A percentile compares a stretch with the other conserved stretches of the same genome.
These are phyloP conservation scores for Ceratobasidium sp. DNA, from an alignment of 1,284 basidiomycete genomes.

Conservation along the genomic window DNA sequence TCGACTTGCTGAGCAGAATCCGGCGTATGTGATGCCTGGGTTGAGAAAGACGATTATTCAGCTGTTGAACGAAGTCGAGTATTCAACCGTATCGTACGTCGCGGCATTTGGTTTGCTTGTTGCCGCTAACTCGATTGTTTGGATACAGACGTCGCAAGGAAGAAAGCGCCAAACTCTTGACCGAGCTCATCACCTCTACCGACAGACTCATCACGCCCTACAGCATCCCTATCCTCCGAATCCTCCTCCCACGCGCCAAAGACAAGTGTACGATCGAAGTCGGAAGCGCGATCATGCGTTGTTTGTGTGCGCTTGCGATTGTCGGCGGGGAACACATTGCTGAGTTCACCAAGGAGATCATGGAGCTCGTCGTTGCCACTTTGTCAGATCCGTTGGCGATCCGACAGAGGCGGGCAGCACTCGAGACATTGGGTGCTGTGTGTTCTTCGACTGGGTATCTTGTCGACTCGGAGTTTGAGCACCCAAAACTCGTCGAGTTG, in stretches of 20 bases:
- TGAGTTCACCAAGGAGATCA: conserved; percentile 18
- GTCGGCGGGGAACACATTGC: conserved; percentile 27
- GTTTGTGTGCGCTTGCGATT: conserved; percentile 15
- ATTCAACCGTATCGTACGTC: conserved; percentile 82
- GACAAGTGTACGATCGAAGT: conserved; percentile 32
- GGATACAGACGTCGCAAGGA: conserved; percentile 15
- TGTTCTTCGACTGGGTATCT: conserved; percentile 35
- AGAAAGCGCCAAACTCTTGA: conserved; percentile 34
- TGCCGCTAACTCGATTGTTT: neutral
- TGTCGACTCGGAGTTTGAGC: conserved; percentile 17
- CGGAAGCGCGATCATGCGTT: conserved; percentile 22
- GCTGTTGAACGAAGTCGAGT: conserved; percentile 95
- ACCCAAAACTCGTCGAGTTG: conserved; percentile 28
- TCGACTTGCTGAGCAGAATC: conserved; percentile 92
- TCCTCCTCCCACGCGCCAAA: conserved; percentile 8
- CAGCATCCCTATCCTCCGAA: conserved; percentile 16
- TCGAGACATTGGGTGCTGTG: conserved; percentile 28
- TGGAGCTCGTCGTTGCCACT: conserved; percentile 21
- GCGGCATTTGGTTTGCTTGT: no score
- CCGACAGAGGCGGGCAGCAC: conserved; percentile 16
- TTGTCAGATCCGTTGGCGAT: conserved; percentile 12
- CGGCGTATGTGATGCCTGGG: conserved; percentile 98
- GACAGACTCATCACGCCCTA: conserved; percentile 34
- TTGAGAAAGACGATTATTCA: conserved; percentile 96
- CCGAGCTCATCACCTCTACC: conserved; percentile 19